phyloP scores from a whole-genome alignment of 495 filamentous ascomycete species.

The Xeromyces bisporus region DNA sequence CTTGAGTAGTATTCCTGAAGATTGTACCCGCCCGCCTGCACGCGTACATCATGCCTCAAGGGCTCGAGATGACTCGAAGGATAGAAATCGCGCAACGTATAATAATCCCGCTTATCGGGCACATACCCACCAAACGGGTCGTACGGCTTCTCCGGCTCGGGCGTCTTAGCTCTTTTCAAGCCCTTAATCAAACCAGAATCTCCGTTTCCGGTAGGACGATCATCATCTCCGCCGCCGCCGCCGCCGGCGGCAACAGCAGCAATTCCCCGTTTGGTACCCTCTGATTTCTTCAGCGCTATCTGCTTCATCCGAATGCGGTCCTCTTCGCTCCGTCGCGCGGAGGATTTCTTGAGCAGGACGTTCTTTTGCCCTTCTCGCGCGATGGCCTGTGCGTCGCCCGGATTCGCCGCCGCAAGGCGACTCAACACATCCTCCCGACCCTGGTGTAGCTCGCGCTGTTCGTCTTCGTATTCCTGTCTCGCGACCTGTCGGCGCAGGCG shows the following conservation, averaged over 20 bases:
- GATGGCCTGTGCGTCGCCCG: conserved; percentile 31
- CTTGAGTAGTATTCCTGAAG: conserved; percentile 63
- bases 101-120: conserved; percentile 49
- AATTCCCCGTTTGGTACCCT: conserved; percentile 13
- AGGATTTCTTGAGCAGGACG: conserved; percentile 55
- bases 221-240: conserved; percentile 11
- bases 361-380: conserved; percentile 35
- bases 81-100: conserved; percentile 49
- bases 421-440: conserved; percentile 41
- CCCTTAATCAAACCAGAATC: conserved; percentile 48
- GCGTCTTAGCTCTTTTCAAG: conserved; percentile 45
- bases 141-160: conserved; percentile 57
- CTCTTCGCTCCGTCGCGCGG: conserved; percentile 31
- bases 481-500: conserved; percentile 36
- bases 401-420: conserved; percentile 30
- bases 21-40: conserved; percentile 70
- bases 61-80: conserved; percentile 45
- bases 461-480: conserved; percentile 45
- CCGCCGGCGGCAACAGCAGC: conserved; percentile 6
- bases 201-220: conserved; percentile 7
- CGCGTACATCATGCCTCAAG: conserved; percentile 38
- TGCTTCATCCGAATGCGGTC: conserved; percentile 31
- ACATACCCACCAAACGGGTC: conserved; percentile 71
- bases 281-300: conserved; percentile 23
- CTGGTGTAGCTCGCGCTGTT: conserved; percentile 40